Conservation (phyloP, 179 eudicot species). For the Monotropa hypopitys region DNA sequence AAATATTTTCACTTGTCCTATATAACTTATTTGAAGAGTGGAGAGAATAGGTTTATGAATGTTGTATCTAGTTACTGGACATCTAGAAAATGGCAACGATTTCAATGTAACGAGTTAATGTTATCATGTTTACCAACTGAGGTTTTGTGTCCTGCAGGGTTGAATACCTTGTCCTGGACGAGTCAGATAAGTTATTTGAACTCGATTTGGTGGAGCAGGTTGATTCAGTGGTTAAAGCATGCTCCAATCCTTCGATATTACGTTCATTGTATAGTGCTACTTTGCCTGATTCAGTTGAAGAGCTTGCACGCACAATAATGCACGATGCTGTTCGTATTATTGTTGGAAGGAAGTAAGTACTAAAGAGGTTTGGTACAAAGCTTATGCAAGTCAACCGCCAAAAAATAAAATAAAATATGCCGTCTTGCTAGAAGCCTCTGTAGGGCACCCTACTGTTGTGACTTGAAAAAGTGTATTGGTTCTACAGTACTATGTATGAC, state of each 20-base stretch:
- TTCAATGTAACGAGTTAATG: not conserved
- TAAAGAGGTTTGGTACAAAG: not conserved
- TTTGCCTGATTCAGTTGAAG: conserved; percentile 94
- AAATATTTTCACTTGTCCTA: not conserved
- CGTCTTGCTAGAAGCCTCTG: not conserved
- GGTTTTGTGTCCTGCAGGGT: conserved; percentile 46
- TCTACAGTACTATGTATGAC: not conserved
- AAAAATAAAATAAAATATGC: not conserved
- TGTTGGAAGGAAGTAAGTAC: conserved; percentile 80
- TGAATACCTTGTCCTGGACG: conserved; percentile 93
- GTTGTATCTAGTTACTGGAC: not conserved
- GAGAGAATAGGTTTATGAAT: not conserved
- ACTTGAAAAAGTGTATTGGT: not conserved
- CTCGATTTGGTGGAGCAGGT: conserved; percentile 91
- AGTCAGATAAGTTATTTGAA: conserved; percentile 93
- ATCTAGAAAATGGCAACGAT: not conserved
- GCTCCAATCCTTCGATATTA: conserved; percentile 75
- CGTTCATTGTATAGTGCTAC: conserved; percentile 96
- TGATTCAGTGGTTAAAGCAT: conserved; percentile 89
- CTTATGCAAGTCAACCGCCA: not conserved
- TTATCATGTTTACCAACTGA: not conserved
- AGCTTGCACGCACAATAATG: conserved; percentile 95
- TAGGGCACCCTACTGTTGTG: not conserved
- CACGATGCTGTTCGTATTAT: conserved; percentile 94
- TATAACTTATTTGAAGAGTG: not conserved